These are phyloP conservation scores for Cutaneotrichosporon cavernicola DNA, from an alignment of 1,284 basidiomycete genomes.

Conservation along the genomic window DNA sequence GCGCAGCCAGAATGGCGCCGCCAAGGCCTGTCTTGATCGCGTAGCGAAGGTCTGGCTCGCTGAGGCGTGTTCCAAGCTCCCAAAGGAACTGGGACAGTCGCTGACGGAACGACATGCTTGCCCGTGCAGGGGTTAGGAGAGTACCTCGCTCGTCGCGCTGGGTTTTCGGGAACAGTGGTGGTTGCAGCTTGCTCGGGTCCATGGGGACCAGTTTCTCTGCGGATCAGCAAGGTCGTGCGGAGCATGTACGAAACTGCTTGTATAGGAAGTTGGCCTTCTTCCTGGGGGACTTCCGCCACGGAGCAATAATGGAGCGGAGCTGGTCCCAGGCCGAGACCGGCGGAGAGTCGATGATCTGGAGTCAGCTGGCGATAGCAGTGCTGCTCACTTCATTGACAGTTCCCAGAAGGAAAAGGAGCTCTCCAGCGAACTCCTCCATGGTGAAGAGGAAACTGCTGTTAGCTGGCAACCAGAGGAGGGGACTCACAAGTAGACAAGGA, in stretches of 20 bases:
- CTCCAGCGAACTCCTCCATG: constrained; percentile 82
- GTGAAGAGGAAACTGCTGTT: constrained; percentile 87
- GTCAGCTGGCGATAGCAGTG: background rate
- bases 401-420: constrained; percentile 75
- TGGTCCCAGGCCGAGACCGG: constrained; percentile 36
- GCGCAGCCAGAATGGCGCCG: constrained; percentile 71
- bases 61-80: constrained; percentile 68
- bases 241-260: constrained; percentile 44
- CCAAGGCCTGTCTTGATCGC: constrained; percentile 75
- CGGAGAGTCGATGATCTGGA: constrained; percentile 38
- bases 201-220: constrained; percentile 65
- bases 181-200: constrained; percentile 62
- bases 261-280: constrained; percentile 31
- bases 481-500: constrained; percentile 82
- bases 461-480: constrained; percentile 14
- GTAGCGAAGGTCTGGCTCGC: constrained; percentile 77
- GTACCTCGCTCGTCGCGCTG: constrained; percentile 78
- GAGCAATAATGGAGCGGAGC: constrained; percentile 30
- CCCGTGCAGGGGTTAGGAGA: constrained; percentile 68
- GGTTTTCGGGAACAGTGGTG: constrained; percentile 71
- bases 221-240: background rate
- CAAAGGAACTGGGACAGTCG: constrained; percentile 70
- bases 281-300: constrained; percentile 11
- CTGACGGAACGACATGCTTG: constrained; percentile 62
- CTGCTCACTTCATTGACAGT: constrained; percentile 63